Conservation (phyloP, 2,329 filamentous ascomycete genomes). For the Fusarium bulbicola region DNA sequence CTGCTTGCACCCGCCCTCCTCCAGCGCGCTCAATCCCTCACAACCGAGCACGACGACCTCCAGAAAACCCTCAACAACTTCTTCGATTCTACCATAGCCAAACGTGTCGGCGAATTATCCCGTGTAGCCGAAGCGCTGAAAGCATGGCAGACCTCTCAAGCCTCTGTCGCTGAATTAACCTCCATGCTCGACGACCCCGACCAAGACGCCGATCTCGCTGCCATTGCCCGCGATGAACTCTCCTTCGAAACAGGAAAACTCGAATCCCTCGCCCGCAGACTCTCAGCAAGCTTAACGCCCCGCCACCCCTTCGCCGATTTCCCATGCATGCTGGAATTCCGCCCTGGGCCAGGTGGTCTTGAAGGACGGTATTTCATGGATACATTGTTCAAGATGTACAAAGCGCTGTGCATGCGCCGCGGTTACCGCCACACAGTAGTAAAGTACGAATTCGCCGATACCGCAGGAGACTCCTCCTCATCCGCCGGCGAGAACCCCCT, state of each 20-base stretch:
- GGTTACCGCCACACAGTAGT: constrained; percentile 74
- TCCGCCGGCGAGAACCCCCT: constrained; percentile 73
- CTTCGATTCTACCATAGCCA: constrained; percentile 67
- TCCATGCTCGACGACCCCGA: constrained; percentile 56
- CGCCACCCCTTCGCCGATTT: constrained; percentile 89
- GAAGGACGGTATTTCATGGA: constrained; percentile 93
- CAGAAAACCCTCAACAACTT: constrained; percentile 58
- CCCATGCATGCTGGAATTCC: constrained; percentile 90
- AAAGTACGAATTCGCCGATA: constrained; percentile 82
- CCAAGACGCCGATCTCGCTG: constrained; percentile 74
- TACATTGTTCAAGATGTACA: constrained; percentile 91
- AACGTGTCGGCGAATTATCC: constrained; percentile 69
- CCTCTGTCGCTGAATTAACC: constrained; percentile 63
- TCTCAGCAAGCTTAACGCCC: constrained; percentile 84
- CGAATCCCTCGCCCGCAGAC: constrained; percentile 67
- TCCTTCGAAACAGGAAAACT: constrained; percentile 70
- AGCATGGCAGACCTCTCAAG: constrained; percentile 65
- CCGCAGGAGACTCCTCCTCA: constrained; percentile 61
- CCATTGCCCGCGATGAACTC: constrained; percentile 85
- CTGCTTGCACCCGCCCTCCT: constrained; percentile 65
- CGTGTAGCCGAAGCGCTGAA: constrained; percentile 65
- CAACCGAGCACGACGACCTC: constrained; percentile 67
- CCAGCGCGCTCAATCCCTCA: constrained; percentile 65
- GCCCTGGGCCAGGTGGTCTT: constrained; percentile 89
- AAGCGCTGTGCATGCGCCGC: constrained; percentile 74